These are phyloP conservation scores for Mycena filopes DNA, from an alignment of 768 basidiomycete species.

Conservation along the genomic window DNA sequence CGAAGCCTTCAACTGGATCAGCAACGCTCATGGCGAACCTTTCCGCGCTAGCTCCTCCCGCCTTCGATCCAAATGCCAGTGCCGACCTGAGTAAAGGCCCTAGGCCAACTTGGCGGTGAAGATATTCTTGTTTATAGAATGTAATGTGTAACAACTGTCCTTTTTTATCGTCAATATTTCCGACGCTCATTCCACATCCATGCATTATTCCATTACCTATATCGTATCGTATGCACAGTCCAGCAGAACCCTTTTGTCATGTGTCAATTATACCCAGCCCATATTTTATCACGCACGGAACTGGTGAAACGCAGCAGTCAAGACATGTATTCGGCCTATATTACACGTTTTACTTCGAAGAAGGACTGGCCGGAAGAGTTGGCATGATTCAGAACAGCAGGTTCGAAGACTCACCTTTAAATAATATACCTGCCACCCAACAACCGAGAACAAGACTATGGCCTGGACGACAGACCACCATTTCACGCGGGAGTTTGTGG, in stretches of 20 bases:
- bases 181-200: slow-evolving; percentile 27
- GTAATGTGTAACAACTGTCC: slow-evolving; percentile 27
- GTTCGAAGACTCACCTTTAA: slow-evolving; percentile 70
- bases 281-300: slow-evolving; percentile 4
- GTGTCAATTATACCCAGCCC: slow-evolving; percentile 39
- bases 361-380: slow-evolving; percentile 63
- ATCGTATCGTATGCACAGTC: slow-evolving; percentile 28
- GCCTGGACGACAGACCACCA: slow-evolving; percentile 98
- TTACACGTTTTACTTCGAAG: slow-evolving; percentile 92
- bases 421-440: slow-evolving; percentile 98
- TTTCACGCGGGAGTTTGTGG: slow-evolving; percentile 93
- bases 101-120: slow-evolving; percentile 71
- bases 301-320: neutral
- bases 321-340: slow-evolving; percentile 55
- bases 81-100: slow-evolving; percentile 58
- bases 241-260: slow-evolving; percentile 11
- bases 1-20: slow-evolving; percentile 30
- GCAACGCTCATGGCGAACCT: slow-evolving; percentile 44
- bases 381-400: slow-evolving; percentile 23
- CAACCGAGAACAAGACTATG: slow-evolving; percentile 86
- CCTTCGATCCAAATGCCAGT: slow-evolving; percentile 56
- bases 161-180: slow-evolving; percentile 25
- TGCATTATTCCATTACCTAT: slow-evolving; percentile 28
- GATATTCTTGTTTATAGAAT: slow-evolving; percentile 26
- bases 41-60: slow-evolving; percentile 40